These are phyloP conservation scores for Omphalea diandra DNA, from an alignment of 441 rosid genomes.

Conservation along the genomic window DNA sequence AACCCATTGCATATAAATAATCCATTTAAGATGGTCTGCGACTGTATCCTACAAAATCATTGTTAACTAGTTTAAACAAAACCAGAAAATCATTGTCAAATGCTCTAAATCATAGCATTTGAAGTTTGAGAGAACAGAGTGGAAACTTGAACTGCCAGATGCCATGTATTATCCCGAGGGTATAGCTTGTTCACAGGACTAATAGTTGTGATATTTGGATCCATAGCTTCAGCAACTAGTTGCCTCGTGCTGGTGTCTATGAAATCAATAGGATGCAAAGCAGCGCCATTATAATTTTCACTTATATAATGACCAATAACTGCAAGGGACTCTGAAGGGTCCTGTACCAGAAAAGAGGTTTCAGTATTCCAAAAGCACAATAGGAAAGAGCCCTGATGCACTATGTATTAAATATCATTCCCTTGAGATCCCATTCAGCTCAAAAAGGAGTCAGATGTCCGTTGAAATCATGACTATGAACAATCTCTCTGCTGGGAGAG, in stretches of 20 bases:
- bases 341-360: constrained; percentile 45
- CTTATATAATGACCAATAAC: constrained; percentile 91
- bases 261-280: constrained; percentile 94
- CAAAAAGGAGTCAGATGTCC: constrained; percentile 87
- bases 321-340: constrained; percentile 80
- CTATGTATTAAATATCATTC: constrained; percentile 9
- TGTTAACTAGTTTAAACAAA: no score
- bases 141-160: constrained; percentile 88
- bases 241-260: constrained; percentile 80
- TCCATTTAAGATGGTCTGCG: background rate
- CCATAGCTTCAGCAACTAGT: constrained; percentile 88
- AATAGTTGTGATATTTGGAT: constrained; percentile 91
- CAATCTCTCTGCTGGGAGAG: constrained; percentile 89
- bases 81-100: background rate
- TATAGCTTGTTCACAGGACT: constrained; percentile 93
- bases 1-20: background rate
- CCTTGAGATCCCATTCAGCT: constrained; percentile 99
- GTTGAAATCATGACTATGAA: constrained; percentile 96
- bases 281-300: constrained; percentile 82
- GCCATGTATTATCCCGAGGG: constrained; percentile 91
- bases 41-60: background rate
- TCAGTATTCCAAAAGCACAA: background rate
- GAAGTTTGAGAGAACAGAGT: constrained; percentile 9
- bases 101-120: background rate
- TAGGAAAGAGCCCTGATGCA: background rate